Percentiles rank a stretch among this genome's conserved stretches.
Conservation (phyloP, 2,329 filamentous ascomycete genomes). For the Didymella pomorum region DNA sequence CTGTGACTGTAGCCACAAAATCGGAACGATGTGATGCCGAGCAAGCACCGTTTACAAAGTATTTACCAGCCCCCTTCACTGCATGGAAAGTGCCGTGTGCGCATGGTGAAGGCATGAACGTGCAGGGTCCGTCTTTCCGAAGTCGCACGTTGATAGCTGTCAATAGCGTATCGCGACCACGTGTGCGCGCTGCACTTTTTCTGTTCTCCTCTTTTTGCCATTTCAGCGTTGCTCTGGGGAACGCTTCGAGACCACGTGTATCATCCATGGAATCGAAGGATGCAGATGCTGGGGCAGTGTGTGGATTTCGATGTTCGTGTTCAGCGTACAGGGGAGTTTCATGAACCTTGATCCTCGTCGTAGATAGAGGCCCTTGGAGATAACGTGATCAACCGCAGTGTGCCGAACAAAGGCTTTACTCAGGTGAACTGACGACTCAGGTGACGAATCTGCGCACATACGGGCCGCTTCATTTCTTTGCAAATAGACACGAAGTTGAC, state of each 20-base stretch:
- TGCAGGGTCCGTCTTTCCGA: slow-evolving; percentile 1
- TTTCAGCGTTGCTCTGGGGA: slow-evolving; percentile 7
- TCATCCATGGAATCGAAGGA: slow-evolving; percentile 3
- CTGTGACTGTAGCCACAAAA: neutral
- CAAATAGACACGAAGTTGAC: neutral
- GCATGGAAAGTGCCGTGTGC: neutral
- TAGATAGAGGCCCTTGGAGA: neutral
- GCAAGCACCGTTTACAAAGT: neutral
- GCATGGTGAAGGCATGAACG: neutral
- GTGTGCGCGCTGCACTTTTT: neutral
- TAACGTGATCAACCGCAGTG: slow-evolving; percentile 3
- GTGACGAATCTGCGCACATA: slow-evolving; percentile 4
- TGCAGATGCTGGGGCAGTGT: neutral
- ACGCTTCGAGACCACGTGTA: slow-evolving; percentile 3
- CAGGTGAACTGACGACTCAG: neutral
- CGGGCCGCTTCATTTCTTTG: slow-evolving; percentile 4
- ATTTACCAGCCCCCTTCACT: neutral
- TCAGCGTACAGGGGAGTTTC: neutral
- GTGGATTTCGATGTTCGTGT: neutral
- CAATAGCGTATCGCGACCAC: neutral
- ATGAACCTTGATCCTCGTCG: slow-evolving; percentile 1
- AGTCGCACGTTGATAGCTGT: neutral
- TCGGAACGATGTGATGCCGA: slow-evolving; percentile 12
- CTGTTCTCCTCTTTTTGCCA: neutral
- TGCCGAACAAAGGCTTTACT: slow-evolving; percentile 1